Conservation (phyloP, 129 eudicot species). For the Arctium minus region DNA sequence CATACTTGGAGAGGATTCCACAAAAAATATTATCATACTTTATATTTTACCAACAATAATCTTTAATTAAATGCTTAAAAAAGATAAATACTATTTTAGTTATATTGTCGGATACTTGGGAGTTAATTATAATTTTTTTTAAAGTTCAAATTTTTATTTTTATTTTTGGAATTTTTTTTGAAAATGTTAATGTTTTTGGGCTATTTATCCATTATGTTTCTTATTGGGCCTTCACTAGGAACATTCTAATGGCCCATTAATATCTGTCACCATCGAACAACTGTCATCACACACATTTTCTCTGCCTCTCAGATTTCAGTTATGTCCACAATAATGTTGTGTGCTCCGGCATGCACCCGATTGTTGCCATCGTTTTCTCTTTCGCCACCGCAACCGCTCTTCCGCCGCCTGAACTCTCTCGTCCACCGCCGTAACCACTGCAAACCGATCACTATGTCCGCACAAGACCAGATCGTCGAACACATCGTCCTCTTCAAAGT, state of each 20-base stretch:
- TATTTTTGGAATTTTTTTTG: background rate
- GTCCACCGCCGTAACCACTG: background rate
- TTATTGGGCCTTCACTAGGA: background rate
- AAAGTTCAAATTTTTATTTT: background rate
- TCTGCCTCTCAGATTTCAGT: background rate
- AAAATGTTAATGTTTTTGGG: background rate
- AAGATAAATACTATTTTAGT: background rate
- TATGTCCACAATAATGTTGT: conserved; percentile 14
- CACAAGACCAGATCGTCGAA: conserved; percentile 41
- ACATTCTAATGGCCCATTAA: background rate
- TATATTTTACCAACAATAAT: background rate
- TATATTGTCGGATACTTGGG: background rate
- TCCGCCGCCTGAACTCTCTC: background rate
- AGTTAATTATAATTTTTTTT: no score
- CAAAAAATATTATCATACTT: background rate
- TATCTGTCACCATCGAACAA: background rate
- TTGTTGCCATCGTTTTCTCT: background rate
- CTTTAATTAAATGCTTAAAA: background rate
- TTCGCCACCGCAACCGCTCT: background rate
- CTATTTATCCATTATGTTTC: background rate
- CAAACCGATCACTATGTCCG: conserved; percentile 42
- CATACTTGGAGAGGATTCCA: no score
- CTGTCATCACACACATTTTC: background rate
- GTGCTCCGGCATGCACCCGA: conserved; percentile 16
- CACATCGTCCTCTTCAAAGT: conserved; percentile 81